Conservation (phyloP, 306 rosid species). For the Vicia sativa region DNA sequence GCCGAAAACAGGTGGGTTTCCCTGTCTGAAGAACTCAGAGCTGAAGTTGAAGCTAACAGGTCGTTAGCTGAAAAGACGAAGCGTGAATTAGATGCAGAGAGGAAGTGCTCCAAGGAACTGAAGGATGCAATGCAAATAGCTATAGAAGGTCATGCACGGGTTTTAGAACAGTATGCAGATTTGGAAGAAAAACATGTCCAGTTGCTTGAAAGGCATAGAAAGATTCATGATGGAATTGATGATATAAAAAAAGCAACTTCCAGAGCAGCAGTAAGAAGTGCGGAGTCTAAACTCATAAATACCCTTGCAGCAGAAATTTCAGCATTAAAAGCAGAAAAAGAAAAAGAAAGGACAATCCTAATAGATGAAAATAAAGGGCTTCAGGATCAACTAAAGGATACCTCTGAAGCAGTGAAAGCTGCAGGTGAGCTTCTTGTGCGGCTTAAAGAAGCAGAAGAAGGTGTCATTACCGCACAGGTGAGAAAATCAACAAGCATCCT, state of each 20-base stretch:
- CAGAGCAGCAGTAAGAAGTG: slow-evolving; percentile 77
- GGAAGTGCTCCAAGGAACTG: slow-evolving; percentile 75
- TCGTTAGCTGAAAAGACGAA: slow-evolving; percentile 60
- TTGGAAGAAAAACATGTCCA: slow-evolving; percentile 88
- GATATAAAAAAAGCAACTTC: slow-evolving; percentile 79
- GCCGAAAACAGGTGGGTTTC: slow-evolving; percentile 82
- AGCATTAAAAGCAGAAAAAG: slow-evolving; percentile 72
- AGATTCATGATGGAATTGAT: slow-evolving; percentile 73
- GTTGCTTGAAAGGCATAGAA: slow-evolving; percentile 78
- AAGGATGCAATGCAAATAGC: slow-evolving; percentile 79
- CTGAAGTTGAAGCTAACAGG: slow-evolving; percentile 74
- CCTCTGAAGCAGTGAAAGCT: slow-evolving; percentile 92
- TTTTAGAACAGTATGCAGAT: slow-evolving; percentile 84
- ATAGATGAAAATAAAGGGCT: slow-evolving; percentile 82
- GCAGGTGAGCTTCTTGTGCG: slow-evolving; percentile 86
- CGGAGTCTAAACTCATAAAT: slow-evolving; percentile 77
- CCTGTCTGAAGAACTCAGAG: slow-evolving; percentile 74
- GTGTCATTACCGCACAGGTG: slow-evolving; percentile 72
- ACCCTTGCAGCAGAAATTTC: slow-evolving; percentile 84
- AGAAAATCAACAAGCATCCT: slow-evolving; percentile 32
- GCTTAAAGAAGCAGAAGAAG: slow-evolving; percentile 85
- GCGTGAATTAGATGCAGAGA: slow-evolving; percentile 75
- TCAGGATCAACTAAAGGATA: slow-evolving; percentile 80
- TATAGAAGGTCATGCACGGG: slow-evolving; percentile 74
- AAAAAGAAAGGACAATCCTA: slow-evolving; percentile 64